phyloP scores from a whole-genome alignment of 495 filamentous ascomycete genomes.

The Xylaria cubensis region DNA sequence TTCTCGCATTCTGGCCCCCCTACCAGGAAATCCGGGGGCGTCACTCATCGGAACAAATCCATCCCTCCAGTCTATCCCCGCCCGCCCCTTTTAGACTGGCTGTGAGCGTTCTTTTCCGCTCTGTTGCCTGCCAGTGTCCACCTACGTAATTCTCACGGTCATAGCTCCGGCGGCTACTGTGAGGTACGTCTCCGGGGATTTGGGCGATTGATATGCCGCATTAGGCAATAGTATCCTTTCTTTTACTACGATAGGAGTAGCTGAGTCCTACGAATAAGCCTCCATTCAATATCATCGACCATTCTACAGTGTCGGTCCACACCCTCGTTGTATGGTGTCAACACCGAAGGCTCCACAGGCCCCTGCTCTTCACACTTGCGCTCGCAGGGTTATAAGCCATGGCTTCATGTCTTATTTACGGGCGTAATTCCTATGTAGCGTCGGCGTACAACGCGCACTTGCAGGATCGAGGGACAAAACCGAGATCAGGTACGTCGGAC shows the following conservation, averaged over 20 bases:
- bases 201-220: slow-evolving; percentile 9
- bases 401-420: slow-evolving; percentile 40
- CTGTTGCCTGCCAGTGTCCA: not conserved
- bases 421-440: slow-evolving; percentile 38
- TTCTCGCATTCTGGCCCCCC: not conserved
- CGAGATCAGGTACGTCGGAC: slow-evolving; percentile 45
- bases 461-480: slow-evolving; percentile 46
- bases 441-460: slow-evolving; percentile 43
- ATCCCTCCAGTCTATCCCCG: slow-evolving; percentile 29
- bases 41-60: slow-evolving; percentile 17
- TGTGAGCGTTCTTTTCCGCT: not conserved
- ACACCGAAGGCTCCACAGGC: slow-evolving; percentile 22
- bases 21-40: not conserved
- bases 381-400: slow-evolving; percentile 32
- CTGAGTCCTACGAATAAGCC: slow-evolving; percentile 14
- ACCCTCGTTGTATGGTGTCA: slow-evolving; percentile 13
- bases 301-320: slow-evolving; percentile 13
- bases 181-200: slow-evolving; percentile 5
- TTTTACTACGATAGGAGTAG: not conserved
- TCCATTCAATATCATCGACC: not conserved
- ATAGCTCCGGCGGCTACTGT: not conserved
- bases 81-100: slow-evolving; percentile 25
- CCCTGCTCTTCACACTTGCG: slow-evolving; percentile 24
- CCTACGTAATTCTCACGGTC: slow-evolving; percentile 15
- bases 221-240: slow-evolving; percentile 16